These are phyloP conservation scores for Candida vartiovaarae DNA, from an alignment of 805 yeast species.

Conservation along the genomic window DNA sequence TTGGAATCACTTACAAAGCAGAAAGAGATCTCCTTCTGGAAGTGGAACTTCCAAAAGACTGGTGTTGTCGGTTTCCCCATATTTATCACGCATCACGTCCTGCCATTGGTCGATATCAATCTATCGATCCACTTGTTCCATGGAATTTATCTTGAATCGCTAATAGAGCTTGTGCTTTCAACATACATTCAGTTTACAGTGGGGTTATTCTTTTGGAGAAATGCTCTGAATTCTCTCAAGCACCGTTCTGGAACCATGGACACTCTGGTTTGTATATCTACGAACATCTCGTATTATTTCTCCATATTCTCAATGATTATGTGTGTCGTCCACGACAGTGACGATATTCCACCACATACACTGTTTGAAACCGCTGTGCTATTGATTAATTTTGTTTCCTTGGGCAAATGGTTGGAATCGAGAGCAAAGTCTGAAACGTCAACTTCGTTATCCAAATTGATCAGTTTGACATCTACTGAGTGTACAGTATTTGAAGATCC, in stretches of 20 bases:
- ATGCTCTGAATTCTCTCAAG: constrained; percentile 56
- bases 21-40: constrained; percentile 73
- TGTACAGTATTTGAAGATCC: constrained; percentile 56
- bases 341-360: constrained; percentile 49
- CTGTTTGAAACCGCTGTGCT: constrained; percentile 84
- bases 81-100: constrained; percentile 39
- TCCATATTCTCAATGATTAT: constrained; percentile 57
- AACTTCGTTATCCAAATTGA: constrained; percentile 71
- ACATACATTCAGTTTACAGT: constrained; percentile 51
- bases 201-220: constrained; percentile 62
- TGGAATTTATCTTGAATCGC: constrained; percentile 60
- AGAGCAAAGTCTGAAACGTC: constrained; percentile 93
- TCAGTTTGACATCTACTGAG: constrained; percentile 72
- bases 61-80: constrained; percentile 59
- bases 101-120: constrained; percentile 32
- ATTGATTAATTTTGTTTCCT: constrained; percentile 74
- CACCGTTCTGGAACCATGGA: constrained; percentile 88
- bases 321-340: constrained; percentile 36
- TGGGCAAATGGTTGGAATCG: constrained; percentile 90
- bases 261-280: constrained; percentile 76
- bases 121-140: constrained; percentile 28
- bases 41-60: constrained; percentile 43
- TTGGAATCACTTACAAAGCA: constrained; percentile 58
- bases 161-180: constrained; percentile 52
- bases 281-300: constrained; percentile 68